Evolutionary conservation across 176 grass and related monocot genomes (phyloP).

Genomic region (Urochloa ruziziensis): DNA sequence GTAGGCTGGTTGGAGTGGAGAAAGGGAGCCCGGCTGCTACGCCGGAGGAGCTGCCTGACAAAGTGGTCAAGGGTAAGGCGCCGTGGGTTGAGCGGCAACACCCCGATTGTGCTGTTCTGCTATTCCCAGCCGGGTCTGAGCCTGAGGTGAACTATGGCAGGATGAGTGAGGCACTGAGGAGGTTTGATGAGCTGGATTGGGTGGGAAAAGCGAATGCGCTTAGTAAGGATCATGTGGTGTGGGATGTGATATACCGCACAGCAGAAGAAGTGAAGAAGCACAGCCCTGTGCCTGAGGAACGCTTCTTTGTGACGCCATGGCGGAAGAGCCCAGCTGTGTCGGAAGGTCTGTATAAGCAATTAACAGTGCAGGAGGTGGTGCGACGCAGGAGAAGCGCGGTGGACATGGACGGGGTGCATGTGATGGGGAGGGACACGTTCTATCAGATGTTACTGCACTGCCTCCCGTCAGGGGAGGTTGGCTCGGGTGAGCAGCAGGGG

Average conservation of each 20-base stretch:
- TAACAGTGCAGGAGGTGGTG: slow-evolving; percentile 60
- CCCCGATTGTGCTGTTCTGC: slow-evolving; percentile 64
- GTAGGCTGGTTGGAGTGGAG: slow-evolving; percentile 47
- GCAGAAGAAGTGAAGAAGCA: slow-evolving; percentile 79
- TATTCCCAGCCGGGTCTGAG: slow-evolving; percentile 58
- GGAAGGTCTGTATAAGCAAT: slow-evolving; percentile 53
- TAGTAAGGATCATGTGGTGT: slow-evolving; percentile 86
- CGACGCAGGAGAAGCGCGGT: slow-evolving; percentile 62
- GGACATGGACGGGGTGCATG: slow-evolving; percentile 74
- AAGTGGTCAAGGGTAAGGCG: slow-evolving; percentile 32
- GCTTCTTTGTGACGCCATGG: slow-evolving; percentile 55
- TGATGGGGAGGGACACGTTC: slow-evolving; percentile 64
- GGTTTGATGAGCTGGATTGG: slow-evolving; percentile 51
- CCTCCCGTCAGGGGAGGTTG: slow-evolving; percentile 67
- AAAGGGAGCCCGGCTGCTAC: slow-evolving; percentile 31
- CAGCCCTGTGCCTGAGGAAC: slow-evolving; percentile 13
- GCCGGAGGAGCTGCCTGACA: slow-evolving; percentile 21
- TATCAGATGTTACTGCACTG: slow-evolving; percentile 88
- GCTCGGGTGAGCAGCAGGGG: slow-evolving; percentile 51
- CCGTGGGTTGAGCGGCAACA: slow-evolving; percentile 78
- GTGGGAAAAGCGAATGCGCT: slow-evolving; percentile 62
- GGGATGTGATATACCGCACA: slow-evolving; percentile 81
- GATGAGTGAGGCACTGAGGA: slow-evolving; percentile 35
- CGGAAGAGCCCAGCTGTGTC: slow-evolving; percentile 38
- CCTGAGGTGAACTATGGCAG: slow-evolving; percentile 51